phyloP scores from a whole-genome alignment of 371 early-diverging fungal species.

The Syncephalastrum contaminatum region DNA sequence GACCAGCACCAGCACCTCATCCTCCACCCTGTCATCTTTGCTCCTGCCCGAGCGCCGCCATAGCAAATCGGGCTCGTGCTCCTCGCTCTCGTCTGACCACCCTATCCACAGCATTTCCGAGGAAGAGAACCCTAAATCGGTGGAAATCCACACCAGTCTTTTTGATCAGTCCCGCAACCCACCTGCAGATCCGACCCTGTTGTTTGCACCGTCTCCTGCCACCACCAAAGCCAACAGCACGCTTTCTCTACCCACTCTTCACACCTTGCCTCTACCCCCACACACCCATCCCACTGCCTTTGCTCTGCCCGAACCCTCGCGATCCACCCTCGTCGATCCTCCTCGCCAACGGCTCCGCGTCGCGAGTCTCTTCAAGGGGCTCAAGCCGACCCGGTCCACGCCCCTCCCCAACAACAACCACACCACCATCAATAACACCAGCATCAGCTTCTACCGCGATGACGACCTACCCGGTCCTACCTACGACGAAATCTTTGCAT shows the following conservation, averaged over 20 bases:
- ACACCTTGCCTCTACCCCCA: too few relatives aligned
- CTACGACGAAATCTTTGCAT: conserved; percentile 39
- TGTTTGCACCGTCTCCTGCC: conserved; percentile 1
- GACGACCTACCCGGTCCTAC: conserved; percentile 18
- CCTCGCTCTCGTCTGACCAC: conserved; percentile 3
- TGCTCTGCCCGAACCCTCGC: neutral
- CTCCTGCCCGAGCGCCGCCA: conserved; percentile 8
- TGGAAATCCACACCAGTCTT: too few relatives aligned
- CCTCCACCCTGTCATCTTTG: neutral
- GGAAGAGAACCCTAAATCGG: conserved; percentile 14
- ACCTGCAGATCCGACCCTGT: neutral
- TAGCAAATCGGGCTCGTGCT: conserved; percentile 9
- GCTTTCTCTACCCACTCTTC: neutral
- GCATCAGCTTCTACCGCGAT: conserved; percentile 39
- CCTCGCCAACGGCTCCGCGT: neutral
- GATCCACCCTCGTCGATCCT: neutral
- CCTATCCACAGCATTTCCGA: conserved; percentile 17
- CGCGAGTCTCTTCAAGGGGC: conserved; percentile 8
- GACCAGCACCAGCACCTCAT: neutral
- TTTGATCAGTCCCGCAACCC: too few relatives aligned
- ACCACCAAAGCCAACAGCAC: conserved; percentile 4
- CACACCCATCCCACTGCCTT: too few relatives aligned
- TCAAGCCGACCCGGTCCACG: conserved; percentile 16
- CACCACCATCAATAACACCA: conserved; percentile 16
- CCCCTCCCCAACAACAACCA: conserved; percentile 13